phyloP scores from a whole-genome alignment of 208 protist genomes.

The Wallacemonas sp. region DNA sequence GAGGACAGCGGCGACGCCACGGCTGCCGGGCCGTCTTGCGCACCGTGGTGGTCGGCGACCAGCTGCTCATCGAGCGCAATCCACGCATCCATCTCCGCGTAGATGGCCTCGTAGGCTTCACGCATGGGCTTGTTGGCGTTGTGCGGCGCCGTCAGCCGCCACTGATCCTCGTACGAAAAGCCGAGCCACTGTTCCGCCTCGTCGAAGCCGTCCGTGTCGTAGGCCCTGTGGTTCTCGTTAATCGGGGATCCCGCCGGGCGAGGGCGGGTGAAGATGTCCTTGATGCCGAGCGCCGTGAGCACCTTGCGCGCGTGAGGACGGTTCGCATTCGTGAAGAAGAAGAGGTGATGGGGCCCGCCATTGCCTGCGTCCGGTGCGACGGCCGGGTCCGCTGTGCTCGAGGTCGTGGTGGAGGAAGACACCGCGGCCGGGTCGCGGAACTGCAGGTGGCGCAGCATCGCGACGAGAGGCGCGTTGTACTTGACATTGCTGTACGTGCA shows the following conservation, averaged over 20 bases:
- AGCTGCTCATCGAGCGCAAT: conserved; percentile 25
- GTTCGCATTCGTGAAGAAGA: conserved; percentile 79
- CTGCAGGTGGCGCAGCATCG: conserved; percentile 61
- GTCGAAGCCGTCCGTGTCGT: conserved; percentile 34
- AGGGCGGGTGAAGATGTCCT: conserved; percentile 39
- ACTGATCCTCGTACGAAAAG: conserved; percentile 81
- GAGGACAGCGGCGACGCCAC: background rate
- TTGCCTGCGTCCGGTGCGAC: background rate
- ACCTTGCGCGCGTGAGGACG: conserved; percentile 49
- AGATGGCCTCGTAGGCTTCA: conserved; percentile 58
- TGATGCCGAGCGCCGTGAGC: conserved; percentile 50
- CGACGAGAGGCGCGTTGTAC: conserved; percentile 38
- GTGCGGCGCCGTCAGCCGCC: conserved; percentile 58
- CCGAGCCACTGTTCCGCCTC: conserved; percentile 48
- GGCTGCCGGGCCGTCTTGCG: background rate
- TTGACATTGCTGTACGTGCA: conserved; percentile 56
- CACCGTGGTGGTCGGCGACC: background rate
- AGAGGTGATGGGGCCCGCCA: conserved; percentile 46
- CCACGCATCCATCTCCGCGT: conserved; percentile 36
- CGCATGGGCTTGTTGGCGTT: conserved; percentile 71
- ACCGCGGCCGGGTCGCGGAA: conserved; percentile 7
- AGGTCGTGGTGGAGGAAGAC: background rate
- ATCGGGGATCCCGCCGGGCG: conserved; percentile 24
- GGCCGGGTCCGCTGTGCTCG: background rate
- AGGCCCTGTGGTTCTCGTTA: conserved; percentile 31